These are phyloP conservation scores for Podosphaera fusca DNA, from an alignment of 2,329 filamentous ascomycete species.

Conservation along the genomic window DNA sequence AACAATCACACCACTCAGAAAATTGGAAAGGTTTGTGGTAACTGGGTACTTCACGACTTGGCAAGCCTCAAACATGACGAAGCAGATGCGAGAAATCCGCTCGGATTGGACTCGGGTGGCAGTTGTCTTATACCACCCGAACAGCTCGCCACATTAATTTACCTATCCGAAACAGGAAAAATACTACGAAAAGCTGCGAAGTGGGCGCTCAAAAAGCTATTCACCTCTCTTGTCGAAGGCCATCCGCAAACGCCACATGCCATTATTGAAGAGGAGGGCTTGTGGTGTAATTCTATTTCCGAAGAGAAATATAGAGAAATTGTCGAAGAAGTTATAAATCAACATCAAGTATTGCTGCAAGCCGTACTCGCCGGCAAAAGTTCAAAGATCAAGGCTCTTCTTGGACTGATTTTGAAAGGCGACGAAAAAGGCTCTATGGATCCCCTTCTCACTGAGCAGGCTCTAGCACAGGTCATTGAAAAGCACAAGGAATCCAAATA, in stretches of 20 bases:
- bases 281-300: constrained; percentile 30
- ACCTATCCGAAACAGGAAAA: constrained; percentile 19
- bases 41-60: constrained; percentile 55
- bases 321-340: constrained; percentile 30
- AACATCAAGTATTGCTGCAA: constrained; percentile 25
- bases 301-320: constrained; percentile 30
- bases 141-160: constrained; percentile 21
- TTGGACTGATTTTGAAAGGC: constrained; percentile 43
- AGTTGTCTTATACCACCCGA: constrained; percentile 9
- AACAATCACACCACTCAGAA: constrained; percentile 2
- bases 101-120: constrained; percentile 9
- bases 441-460: constrained; percentile 30
- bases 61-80: constrained; percentile 38
- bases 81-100: constrained; percentile 9
- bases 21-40: constrained; percentile 27
- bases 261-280: constrained; percentile 31
- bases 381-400: constrained; percentile 44
- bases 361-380: constrained; percentile 36
- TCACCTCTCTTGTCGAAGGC: constrained; percentile 20
- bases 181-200: constrained; percentile 36
- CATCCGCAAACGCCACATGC: constrained; percentile 20
- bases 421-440: constrained; percentile 38
- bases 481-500: background rate
- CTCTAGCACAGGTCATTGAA: constrained; percentile 26
- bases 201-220: constrained; percentile 29